Evolutionary conservation across 2,329 filamentous ascomycete genomes (phyloP), one percentile per base, ranked within the genome.

Genomic region (Orbilia quercus): DNA sequence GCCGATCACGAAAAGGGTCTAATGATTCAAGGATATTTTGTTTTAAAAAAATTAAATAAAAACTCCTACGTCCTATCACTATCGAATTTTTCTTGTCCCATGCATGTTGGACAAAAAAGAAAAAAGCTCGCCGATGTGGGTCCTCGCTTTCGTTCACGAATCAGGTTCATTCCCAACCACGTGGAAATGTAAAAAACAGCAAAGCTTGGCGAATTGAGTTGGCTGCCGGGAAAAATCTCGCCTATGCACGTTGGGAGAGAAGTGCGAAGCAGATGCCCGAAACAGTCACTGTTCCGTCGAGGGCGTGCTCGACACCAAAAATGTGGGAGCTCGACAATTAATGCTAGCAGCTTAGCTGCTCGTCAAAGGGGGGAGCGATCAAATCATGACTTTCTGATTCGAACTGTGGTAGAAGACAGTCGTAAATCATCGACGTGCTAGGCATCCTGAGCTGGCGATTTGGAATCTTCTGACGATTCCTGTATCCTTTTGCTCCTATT

Each of bases 91-190:
- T 31, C 4, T 31, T 4, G 4, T 31, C 9, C 28, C 28, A 5
- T 31, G 28, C 28, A 31, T 31, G 4, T 31, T 31, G 28, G 28
- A 31, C 5, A 51, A 38, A 34, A 50, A 63, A 48, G 40, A 38
- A 55, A 36, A 48, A 45, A 14, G 47, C 34, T 34, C n/a, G 34
- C 45, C n/a, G 25, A 60, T 14, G 67, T 72, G 67, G 67, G 58
- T 58, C 60, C 48, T 73, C 53, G 54, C 54, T 65, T 73, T 66
- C 20, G 7, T 54, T 50, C 55, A 62, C 69, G 69, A 73, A 73
- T 73, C 69, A 73, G 40, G 40, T 60, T 36, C 28, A 50, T 16
- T n/a, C n/a, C 47, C 40, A n/a, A 59, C 69, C 69, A 73, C 69
- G 69, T 73, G 69, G 69, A 28, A 72, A 72, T 42, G 28, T 45